Evolutionary conservation across 257 asterid genomes (phyloP).

Genomic region (Agastache rugosa): DNA sequence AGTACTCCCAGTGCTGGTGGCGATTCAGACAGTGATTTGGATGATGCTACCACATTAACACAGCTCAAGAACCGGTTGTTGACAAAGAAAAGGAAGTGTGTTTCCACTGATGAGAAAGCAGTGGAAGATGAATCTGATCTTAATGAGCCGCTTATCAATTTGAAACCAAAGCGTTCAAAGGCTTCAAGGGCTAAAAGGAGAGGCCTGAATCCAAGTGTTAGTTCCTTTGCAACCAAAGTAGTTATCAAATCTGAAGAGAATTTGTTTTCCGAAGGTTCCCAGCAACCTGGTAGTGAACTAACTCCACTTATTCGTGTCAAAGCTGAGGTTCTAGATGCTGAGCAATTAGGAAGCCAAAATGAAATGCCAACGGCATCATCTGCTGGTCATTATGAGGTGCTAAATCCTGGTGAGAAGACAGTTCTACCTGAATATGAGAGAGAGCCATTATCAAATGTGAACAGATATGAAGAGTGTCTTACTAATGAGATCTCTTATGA

Average conservation of each 20-base stretch:
- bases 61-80: constrained; percentile 55
- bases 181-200: constrained; percentile 53
- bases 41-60: constrained; percentile 65
- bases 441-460: constrained; percentile 31
- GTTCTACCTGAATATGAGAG: constrained; percentile 31
- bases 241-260: constrained; percentile 43
- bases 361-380: constrained; percentile 29
- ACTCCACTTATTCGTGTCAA: constrained; percentile 41
- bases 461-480: constrained; percentile 43
- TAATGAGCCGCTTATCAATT: constrained; percentile 55
- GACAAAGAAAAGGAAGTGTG: constrained; percentile 63
- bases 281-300: constrained; percentile 34
- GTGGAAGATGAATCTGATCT: constrained; percentile 66
- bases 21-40: constrained; percentile 42
- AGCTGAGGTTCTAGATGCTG: constrained; percentile 54
- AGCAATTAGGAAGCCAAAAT: constrained; percentile 37
- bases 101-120: constrained; percentile 24
- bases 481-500: constrained; percentile 49
- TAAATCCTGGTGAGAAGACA: constrained; percentile 30
- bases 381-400: constrained; percentile 32
- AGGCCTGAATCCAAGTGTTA: constrained; percentile 29
- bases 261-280: constrained; percentile 42
- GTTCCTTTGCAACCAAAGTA: constrained; percentile 30
- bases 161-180: constrained; percentile 53
- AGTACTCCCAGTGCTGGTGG: constrained; percentile 29